Base-by-base conservation (phyloP, 352 stramenopile genomes). In the Labyrinthula sp. region DNA sequence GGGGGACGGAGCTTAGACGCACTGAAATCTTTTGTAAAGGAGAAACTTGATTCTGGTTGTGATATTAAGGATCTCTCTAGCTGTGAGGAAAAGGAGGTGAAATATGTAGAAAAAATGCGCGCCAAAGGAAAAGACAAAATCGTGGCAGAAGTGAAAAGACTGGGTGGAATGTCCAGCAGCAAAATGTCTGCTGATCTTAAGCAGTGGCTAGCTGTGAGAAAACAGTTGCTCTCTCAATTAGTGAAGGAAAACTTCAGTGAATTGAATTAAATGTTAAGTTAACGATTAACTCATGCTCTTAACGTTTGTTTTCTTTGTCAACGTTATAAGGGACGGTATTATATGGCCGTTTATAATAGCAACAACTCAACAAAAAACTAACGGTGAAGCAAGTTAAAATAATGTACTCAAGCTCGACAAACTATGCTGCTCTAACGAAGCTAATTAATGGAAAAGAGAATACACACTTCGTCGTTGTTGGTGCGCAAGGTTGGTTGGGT, bases 181-280 rank as follows among this genome's bases (percentile, higher is more conserved):
- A 25, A 40, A 17, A 58, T 58, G 49, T 55, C 46, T 28, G 14
- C 40, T 2, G 49, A 58, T 23, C 46, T 55, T 17, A 58, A 58
- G 41, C 2, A 40, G 20, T 58, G 49, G 49, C 49, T 58, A 21
- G 2, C 28, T 5, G 30, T 31, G 17, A 33, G 49, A 25, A 54
- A 55, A 29, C 22, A 40, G 37, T 35, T 58, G 17, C 49, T 58
- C 25, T 41, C 27, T 15, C 47, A 57, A 41, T 21, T 57, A 17
- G 24, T 49, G n/a, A n/a, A n/a, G n/a, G n/a, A n/a, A n/a, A n/a
- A n/a, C n/a, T n/a, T n/a, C n/a, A n/a, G n/a, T 26, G 18, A 17
- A 26, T 69, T 47, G 39, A 48, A 37, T 58, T 82, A 3, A 54
- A 48, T 12, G 64, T 60, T 20, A 74, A n/a, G n/a, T n/a, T n/a